phyloP scores from a whole-genome alignment of 2,329 filamentous ascomycete genomes.

The Alternaria tenuissima region DNA sequence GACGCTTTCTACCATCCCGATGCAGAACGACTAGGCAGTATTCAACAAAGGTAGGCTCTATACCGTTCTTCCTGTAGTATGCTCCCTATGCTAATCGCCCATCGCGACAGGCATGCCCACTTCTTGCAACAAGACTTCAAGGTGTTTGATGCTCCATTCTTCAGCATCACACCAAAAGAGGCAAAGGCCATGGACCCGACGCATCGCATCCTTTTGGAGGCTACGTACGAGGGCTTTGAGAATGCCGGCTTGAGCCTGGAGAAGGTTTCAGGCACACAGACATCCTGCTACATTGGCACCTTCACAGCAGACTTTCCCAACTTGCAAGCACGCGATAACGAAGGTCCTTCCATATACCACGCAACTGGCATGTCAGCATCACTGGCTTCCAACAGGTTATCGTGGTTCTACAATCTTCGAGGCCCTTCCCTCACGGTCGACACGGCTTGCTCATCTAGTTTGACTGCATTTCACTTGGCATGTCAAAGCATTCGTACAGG shows the following conservation, averaged over 20 bases:
- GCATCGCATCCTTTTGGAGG: slow-evolving; percentile 35
- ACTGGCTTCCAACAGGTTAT: slow-evolving; percentile 24
- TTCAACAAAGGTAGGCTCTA: slow-evolving; percentile 7
- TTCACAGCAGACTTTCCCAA: slow-evolving; percentile 31
- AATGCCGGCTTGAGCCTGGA: slow-evolving; percentile 22
- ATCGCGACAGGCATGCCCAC: slow-evolving; percentile 7
- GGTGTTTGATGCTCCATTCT: slow-evolving; percentile 35
- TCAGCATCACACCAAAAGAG: slow-evolving; percentile 29
- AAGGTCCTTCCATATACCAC: slow-evolving; percentile 24
- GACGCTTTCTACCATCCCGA: slow-evolving; percentile 29
- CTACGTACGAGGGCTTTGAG: slow-evolving; percentile 35
- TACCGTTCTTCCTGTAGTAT: background rate
- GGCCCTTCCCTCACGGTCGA: slow-evolving; percentile 33
- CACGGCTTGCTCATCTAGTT: slow-evolving; percentile 32
- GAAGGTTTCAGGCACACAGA: slow-evolving; percentile 25
- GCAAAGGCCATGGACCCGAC: slow-evolving; percentile 37
- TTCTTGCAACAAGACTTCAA: slow-evolving; percentile 30
- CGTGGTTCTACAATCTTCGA: slow-evolving; percentile 32
- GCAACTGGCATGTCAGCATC: slow-evolving; percentile 19
- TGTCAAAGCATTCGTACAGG: slow-evolving; percentile 37
- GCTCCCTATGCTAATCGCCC: background rate
- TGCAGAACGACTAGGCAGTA: slow-evolving; percentile 16
- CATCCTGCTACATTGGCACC: slow-evolving; percentile 29
- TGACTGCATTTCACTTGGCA: slow-evolving; percentile 32
- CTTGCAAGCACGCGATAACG: slow-evolving; percentile 24